These are phyloP conservation scores for Caloboletus firmus DNA, from an alignment of 1,284 basidiomycete genomes.

Conservation along the genomic window DNA sequence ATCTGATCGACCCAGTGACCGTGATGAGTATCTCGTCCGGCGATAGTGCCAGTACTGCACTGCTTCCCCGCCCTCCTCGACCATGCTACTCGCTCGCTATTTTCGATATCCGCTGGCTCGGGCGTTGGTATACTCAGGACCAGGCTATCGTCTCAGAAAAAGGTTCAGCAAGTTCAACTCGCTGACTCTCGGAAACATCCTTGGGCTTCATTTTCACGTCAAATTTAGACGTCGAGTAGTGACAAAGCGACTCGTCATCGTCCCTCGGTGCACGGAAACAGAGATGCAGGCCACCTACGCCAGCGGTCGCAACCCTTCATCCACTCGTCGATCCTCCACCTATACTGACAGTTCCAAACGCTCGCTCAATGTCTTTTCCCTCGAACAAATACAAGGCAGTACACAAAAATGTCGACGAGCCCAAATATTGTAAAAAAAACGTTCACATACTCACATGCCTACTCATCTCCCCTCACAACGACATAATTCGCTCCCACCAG, in stretches of 20 bases:
- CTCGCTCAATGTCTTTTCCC: not conserved
- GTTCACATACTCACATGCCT: not conserved
- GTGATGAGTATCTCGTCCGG: too few relatives aligned
- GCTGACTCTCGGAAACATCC: too few relatives aligned
- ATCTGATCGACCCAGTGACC: too few relatives aligned
- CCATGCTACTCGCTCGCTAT: too few relatives aligned
- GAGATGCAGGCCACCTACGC: not conserved
- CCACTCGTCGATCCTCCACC: not conserved
- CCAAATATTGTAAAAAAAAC: not conserved
- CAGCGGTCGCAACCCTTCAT: not conserved
- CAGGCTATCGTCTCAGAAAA: too few relatives aligned
- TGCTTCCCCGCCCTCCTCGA: too few relatives aligned
- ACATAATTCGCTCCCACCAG: conserved; percentile 64
- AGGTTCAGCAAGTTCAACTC: too few relatives aligned
- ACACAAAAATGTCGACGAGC: not conserved
- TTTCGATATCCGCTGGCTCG: too few relatives aligned
- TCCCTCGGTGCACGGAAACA: not conserved
- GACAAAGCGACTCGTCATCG: not conserved
- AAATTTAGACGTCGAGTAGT: too few relatives aligned
- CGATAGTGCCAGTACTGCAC: too few relatives aligned
- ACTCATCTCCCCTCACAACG: conserved; percentile 28
- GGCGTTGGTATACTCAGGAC: too few relatives aligned
- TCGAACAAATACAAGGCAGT: not conserved
- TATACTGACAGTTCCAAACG: not conserved
- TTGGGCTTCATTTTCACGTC: too few relatives aligned